Evolutionary conservation across 2,329 filamentous ascomycete species (phyloP).

Genomic region (Eurotiales sp.): DNA sequence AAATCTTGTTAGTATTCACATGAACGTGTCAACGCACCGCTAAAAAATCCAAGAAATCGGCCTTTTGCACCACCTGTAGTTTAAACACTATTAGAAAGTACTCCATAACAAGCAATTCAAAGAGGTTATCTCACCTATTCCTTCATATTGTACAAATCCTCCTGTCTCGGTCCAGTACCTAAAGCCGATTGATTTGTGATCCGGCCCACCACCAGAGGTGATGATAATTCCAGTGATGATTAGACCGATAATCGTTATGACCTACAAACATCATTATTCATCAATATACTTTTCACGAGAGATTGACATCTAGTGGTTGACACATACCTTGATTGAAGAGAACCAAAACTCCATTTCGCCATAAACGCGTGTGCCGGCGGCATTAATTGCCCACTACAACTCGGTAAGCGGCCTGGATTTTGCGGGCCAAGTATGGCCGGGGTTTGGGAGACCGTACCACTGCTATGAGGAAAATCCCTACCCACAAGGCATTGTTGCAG

Average conservation of each 20-base stretch:
- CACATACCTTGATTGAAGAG: slow-evolving; percentile 40
- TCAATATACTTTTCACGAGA: not conserved
- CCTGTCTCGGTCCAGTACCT: slow-evolving; percentile 50
- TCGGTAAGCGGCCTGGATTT: not conserved
- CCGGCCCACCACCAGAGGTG: slow-evolving; percentile 51
- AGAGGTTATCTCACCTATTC: slow-evolving; percentile 2
- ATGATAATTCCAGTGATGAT: slow-evolving; percentile 52
- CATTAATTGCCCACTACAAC: slow-evolving; percentile 33
- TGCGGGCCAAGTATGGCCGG: not conserved
- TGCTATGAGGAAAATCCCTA: slow-evolving; percentile 57
- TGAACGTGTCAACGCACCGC: slow-evolving; percentile 5
- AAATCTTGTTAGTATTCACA: too few species aligned
- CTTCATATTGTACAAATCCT: slow-evolving; percentile 48
- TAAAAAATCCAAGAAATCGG: slow-evolving; percentile 20
- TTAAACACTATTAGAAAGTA: too few species aligned
- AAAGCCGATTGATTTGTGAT: slow-evolving; percentile 49
- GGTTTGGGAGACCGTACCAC: slow-evolving; percentile 34
- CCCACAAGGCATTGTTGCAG: slow-evolving; percentile 40
- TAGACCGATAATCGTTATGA: slow-evolving; percentile 50
- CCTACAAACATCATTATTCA: slow-evolving; percentile 16
- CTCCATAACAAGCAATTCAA: too few species aligned
- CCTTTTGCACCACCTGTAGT: slow-evolving; percentile 17
- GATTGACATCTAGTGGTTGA: not conserved
- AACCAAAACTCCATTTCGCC: slow-evolving; percentile 56
- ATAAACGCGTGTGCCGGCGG: slow-evolving; percentile 48